phyloP scores from a whole-genome alignment of 2,329 filamentous ascomycete genomes.

The Lithohypha guttulata region DNA sequence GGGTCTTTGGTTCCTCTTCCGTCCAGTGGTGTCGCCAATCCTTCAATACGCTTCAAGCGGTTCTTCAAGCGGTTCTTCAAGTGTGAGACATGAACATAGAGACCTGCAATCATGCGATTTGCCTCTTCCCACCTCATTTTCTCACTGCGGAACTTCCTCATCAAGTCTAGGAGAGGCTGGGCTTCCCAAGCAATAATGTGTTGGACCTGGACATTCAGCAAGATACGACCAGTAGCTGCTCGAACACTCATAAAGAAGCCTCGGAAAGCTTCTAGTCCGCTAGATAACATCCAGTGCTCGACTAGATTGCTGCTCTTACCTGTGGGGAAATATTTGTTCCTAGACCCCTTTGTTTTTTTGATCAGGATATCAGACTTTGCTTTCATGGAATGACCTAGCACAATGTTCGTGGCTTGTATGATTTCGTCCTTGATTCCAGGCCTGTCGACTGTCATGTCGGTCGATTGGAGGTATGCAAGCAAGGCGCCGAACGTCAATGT shows the following conservation, averaged over 20 bases:
- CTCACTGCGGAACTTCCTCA: too few species aligned
- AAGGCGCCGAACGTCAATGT: constrained; percentile 25
- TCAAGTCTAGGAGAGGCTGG: constrained; percentile 31
- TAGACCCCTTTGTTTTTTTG: too few species aligned
- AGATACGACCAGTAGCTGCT: constrained; percentile 44
- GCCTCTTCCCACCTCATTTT: constrained; percentile 18
- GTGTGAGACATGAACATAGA: constrained; percentile 35
- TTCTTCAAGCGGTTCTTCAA: background rate
- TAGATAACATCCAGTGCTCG: constrained; percentile 33
- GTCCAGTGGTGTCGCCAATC: background rate
- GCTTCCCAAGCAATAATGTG: constrained; percentile 48
- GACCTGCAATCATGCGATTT: constrained; percentile 29
- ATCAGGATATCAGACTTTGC: constrained; percentile 31
- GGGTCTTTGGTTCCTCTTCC: constrained; percentile 21
- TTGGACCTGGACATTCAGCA: constrained; percentile 55
- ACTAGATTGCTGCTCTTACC: constrained; percentile 21
- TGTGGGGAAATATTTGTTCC: constrained; percentile 45
- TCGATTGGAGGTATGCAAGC: constrained; percentile 34
- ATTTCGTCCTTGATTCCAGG: constrained; percentile 40
- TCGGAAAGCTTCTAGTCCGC: constrained; percentile 45
- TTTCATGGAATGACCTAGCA: constrained; percentile 42
- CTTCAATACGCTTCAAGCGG: background rate
- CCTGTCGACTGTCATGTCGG: constrained; percentile 23
- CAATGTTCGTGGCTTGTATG: constrained; percentile 49
- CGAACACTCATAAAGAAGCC: constrained; percentile 55